phyloP scores from a whole-genome alignment of 106 monocot genomes.

The Posidonia australis region DNA sequence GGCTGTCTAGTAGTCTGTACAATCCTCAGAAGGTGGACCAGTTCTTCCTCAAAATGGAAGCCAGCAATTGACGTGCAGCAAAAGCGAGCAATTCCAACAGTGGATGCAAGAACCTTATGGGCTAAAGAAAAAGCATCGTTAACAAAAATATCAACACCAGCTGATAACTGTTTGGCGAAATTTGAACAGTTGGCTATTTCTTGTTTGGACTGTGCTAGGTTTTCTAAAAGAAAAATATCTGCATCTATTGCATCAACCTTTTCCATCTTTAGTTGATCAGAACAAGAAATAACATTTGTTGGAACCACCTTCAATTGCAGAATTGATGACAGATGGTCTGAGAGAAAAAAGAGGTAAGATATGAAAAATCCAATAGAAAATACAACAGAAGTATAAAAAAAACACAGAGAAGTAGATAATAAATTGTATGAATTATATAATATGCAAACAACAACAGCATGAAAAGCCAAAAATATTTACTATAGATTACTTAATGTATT shows the following conservation, averaged over 20 bases:
- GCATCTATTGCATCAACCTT: slow-evolving; percentile 12
- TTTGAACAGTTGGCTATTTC: slow-evolving; percentile 58
- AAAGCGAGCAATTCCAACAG: slow-evolving; percentile 70
- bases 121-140: slow-evolving; percentile 79
- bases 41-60: slow-evolving; percentile 79
- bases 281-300: slow-evolving; percentile 22
- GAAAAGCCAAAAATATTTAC: neutral
- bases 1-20: slow-evolving; percentile 36
- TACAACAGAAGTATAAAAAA: neutral
- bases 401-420: neutral
- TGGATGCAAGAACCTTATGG: slow-evolving; percentile 89
- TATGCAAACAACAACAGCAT: neutral
- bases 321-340: slow-evolving; percentile 71
- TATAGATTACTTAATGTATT: no score
- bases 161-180: slow-evolving; percentile 60
- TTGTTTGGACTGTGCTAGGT: slow-evolving; percentile 58
- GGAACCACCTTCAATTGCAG: slow-evolving; percentile 62
- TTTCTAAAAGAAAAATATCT: slow-evolving; percentile 67
- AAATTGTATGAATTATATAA: neutral
- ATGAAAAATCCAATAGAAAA: neutral
- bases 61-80: slow-evolving; percentile 85
- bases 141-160: slow-evolving; percentile 59
- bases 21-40: slow-evolving; percentile 28
- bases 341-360: neutral
- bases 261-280: slow-evolving; percentile 12